Evolutionary conservation across 2,329 filamentous ascomycete species (phyloP), one percentile per base, ranked within the genome.

Genomic region (Microsporum ferrugineum): DNA sequence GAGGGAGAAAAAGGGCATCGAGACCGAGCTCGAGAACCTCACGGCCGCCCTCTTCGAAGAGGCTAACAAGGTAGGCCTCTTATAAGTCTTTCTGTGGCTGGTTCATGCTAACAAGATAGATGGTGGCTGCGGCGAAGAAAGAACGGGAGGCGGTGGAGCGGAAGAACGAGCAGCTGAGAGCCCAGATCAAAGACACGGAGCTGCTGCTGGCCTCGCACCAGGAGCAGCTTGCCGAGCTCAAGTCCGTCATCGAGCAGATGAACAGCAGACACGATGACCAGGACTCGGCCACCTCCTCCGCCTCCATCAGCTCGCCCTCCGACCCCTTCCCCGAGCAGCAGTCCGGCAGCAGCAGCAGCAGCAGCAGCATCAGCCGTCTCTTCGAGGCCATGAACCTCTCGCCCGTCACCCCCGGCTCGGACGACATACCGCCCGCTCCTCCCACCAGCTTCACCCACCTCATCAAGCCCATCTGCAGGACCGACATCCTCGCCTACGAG

Each of bases 41-140:
- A 97, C 94, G 0, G 86, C 90, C 1, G 91, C 90, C 33, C 81
- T 99, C n/a, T 99, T 99, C 65, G 91, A 97, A 71, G 92, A 99
- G 78, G 94, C 94, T 57, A 97, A 99, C 77, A 91, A 88, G 74
- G 83, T 85, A 71, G 23, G 29, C 6, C 6, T 39, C 36, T 17
- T 53, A 57, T n/a, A 2, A 6, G 5, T 45, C 27, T 36, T 14
- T 27, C 2, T 14, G n/a, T 27, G 23, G n/a, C 27, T 8, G 5
- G 8, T 36, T n/a, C 6, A 33, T 65, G 69, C 70, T 43, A 60
- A 65, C 53, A 38, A 36, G 47, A 41, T 64, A 85, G 80, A 97
- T 99, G 92, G 94, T 99, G 59, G 89, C 92, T 45, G 85, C 84
- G 14, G 92, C 92, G 41, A 89, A 95, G 63, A 85, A 84, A 65